phyloP scores from a whole-genome alignment of 2,329 filamentous ascomycete species.

The Tolypocladium ophioglossoides region DNA sequence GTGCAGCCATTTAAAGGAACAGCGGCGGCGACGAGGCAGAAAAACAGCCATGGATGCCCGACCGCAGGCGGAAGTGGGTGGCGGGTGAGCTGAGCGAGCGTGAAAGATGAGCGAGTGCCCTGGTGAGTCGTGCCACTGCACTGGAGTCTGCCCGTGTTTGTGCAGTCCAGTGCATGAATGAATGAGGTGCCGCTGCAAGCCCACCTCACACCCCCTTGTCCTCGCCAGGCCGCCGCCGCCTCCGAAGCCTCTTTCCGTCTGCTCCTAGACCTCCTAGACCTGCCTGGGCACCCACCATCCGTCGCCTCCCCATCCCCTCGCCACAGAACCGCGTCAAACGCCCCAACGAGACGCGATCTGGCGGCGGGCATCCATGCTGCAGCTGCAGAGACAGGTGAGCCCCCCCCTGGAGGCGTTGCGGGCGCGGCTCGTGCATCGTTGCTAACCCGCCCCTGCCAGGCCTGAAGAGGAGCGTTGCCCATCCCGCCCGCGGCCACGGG shows the following conservation, averaged over 20 bases:
- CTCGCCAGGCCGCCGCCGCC: conserved; percentile 13
- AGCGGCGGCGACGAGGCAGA: neutral
- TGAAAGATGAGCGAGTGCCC: neutral
- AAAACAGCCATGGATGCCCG: neutral
- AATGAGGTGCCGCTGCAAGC: neutral
- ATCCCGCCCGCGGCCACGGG: conserved; percentile 9
- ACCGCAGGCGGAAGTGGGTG: neutral
- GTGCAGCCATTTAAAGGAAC: neutral
- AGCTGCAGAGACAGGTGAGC: conserved; percentile 17
- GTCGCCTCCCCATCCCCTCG: conserved; percentile 11
- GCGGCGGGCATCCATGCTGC: conserved; percentile 21
- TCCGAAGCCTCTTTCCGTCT: conserved; percentile 8
- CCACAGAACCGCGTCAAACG: conserved; percentile 20
- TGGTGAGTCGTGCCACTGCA: neutral
- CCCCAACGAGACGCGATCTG: conserved; percentile 18
- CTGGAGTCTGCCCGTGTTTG: neutral
- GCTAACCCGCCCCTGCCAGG: conserved; percentile 10
- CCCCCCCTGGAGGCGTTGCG: neutral
- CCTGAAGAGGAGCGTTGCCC: conserved; percentile 20
- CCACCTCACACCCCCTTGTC: conserved; percentile 10
- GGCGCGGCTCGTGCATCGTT: conserved; percentile 2
- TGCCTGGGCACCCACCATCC: conserved; percentile 9
- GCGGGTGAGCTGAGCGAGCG: neutral
- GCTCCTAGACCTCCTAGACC: too few species aligned
- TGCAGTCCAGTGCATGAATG: neutral